Percentiles rank a stretch among this genome's conserved stretches.
Conservation (phyloP, 2,329 filamentous ascomycete genomes). For the Mariannaea elegans region DNA sequence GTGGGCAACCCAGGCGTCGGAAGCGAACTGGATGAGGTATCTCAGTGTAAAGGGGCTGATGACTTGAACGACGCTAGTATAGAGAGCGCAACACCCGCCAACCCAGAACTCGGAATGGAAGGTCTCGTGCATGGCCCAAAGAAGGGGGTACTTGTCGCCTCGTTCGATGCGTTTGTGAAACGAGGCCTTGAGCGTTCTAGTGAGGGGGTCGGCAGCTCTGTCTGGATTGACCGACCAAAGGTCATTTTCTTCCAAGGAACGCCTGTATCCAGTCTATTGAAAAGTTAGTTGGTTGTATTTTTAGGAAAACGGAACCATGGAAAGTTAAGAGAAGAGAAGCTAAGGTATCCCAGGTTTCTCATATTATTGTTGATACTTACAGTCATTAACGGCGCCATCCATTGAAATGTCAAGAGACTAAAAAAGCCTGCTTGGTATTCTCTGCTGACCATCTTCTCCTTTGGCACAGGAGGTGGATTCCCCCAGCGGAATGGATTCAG, state of each 20-base stretch:
- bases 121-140: slow-evolving; percentile 86
- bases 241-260: slow-evolving; percentile 83
- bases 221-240: slow-evolving; percentile 90
- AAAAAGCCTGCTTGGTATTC: slow-evolving; percentile 80
- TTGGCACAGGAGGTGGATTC: slow-evolving; percentile 62
- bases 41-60: slow-evolving; percentile 85
- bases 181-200: slow-evolving; percentile 69
- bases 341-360: not conserved
- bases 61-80: slow-evolving; percentile 79
- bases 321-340: not conserved
- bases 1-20: slow-evolving; percentile 77
- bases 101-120: slow-evolving; percentile 87
- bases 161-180: slow-evolving; percentile 74
- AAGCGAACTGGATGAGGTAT: slow-evolving; percentile 86
- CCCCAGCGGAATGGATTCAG: slow-evolving; percentile 71
- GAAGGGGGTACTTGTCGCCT: slow-evolving; percentile 76
- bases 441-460: slow-evolving; percentile 63
- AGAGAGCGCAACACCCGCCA: slow-evolving; percentile 80
- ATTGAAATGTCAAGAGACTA: slow-evolving; percentile 83
- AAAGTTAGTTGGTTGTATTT: slow-evolving; percentile 9
- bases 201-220: slow-evolving; percentile 75
- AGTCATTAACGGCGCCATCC: slow-evolving; percentile 89
- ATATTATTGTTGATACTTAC: slow-evolving; percentile 55
- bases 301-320: slow-evolving; percentile 1
- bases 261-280: slow-evolving; percentile 79